Conservation (phyloP, 176 grass and related monocot genomes). For the Areca catechu region DNA sequence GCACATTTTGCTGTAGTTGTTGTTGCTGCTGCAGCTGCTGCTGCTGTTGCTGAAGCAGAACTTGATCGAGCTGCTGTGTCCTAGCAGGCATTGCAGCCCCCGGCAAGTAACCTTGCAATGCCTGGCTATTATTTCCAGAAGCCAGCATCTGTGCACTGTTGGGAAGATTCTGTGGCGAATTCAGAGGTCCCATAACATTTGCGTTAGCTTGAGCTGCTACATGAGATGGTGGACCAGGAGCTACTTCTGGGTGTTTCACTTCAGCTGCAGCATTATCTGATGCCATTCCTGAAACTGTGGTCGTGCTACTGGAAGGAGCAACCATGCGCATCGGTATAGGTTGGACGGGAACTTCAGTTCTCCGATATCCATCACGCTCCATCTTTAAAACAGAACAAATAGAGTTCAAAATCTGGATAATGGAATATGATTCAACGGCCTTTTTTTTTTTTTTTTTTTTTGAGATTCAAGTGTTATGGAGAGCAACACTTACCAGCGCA, state of each 20-base stretch:
- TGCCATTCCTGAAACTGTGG: conserved; percentile 31
- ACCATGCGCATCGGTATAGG: conserved; percentile 30
- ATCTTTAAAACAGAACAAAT: conserved; percentile 38
- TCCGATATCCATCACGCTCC: conserved; percentile 62
- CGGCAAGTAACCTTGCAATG: conserved; percentile 54
- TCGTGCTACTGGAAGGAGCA: conserved; percentile 29
- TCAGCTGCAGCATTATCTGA: conserved; percentile 47
- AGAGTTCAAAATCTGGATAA: conserved; percentile 18
- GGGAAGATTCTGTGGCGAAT: conserved; percentile 45
- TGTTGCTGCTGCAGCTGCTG: conserved; percentile 7
- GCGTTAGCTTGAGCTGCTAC: conserved; percentile 39
- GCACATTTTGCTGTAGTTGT: conserved; percentile 51
- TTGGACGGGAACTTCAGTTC: conserved; percentile 51
- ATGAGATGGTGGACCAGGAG: conserved; percentile 53
- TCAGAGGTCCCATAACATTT: conserved; percentile 34
- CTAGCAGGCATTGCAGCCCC: conserved; percentile 51
- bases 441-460: too few relatives aligned
- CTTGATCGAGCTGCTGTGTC: conserved; percentile 60
- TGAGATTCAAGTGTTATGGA: too few relatives aligned
- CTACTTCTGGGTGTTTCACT: conserved; percentile 59
- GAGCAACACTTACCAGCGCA: conserved; percentile 43
- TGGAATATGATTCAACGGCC: background rate
- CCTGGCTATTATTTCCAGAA: conserved; percentile 52
- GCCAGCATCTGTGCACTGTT: conserved; percentile 49
- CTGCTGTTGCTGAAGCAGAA: conserved; percentile 64